Percentiles rank a stretch among this genome's conserved stretches.
These are phyloP conservation scores for Rhizoclosmatium globosum DNA, from an alignment of 192 early-diverging fungal genomes.

Conservation along the genomic window DNA sequence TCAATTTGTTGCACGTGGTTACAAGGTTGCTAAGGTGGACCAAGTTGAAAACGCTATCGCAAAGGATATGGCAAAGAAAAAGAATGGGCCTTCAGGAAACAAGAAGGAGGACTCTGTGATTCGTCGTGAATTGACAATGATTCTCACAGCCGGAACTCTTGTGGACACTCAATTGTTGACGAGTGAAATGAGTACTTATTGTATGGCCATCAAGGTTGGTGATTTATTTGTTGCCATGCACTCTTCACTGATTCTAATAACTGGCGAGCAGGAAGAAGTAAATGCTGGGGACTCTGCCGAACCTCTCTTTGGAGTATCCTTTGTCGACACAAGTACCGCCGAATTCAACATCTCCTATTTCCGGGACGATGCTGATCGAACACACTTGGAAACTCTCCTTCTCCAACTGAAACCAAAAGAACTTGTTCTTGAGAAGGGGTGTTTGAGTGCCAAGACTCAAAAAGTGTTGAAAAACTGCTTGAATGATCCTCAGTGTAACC, in stretches of 20 bases:
- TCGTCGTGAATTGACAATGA: constrained; percentile 80
- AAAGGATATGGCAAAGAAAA: constrained; percentile 81
- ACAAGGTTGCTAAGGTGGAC: constrained; percentile 96
- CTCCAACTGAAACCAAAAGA: constrained; percentile 93
- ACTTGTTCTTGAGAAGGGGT: constrained; percentile 82
- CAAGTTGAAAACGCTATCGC: constrained; percentile 96
- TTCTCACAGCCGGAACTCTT: constrained; percentile 91
- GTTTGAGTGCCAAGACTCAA: constrained; percentile 59
- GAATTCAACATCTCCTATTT: constrained; percentile 85
- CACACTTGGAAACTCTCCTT: constrained; percentile 91
- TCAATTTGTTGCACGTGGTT: constrained; percentile 94
- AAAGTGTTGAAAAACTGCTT: constrained; percentile 72
- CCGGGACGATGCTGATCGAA: constrained; percentile 87
- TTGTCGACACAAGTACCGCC: constrained; percentile 96
- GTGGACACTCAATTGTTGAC: constrained; percentile 88
- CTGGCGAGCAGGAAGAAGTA: constrained; percentile 7
- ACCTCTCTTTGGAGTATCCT: constrained; percentile 81
- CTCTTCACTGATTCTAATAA: background rate
- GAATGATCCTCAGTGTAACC: constrained; percentile 67
- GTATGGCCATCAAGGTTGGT: constrained; percentile 89
- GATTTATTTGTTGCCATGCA: constrained; percentile 1
- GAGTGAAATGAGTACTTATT: constrained; percentile 91
- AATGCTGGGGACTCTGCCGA: constrained; percentile 39
- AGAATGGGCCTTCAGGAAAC: constrained; percentile 7
- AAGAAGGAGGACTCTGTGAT: constrained; percentile 78